Evolutionary conservation across 208 protist species (phyloP).

Genomic region (Novymonas esmeraldas): DNA sequence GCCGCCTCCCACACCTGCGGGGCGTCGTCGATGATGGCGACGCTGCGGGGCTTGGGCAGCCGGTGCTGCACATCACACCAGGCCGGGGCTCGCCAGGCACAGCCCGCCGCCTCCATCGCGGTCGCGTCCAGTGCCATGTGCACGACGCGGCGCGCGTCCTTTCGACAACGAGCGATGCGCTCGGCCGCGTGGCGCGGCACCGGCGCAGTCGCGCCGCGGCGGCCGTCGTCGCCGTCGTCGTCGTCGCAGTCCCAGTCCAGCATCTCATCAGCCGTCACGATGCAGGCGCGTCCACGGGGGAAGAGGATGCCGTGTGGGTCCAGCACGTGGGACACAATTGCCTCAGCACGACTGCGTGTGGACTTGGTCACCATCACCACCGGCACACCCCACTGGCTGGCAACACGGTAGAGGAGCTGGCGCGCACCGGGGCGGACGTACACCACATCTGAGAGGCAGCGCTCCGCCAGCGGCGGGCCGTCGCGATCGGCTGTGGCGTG

Average conservation of each 20-base stretch:
- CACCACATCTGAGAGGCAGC: conserved; percentile 47
- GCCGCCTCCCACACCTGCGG: conserved; percentile 68
- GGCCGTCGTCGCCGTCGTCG: not conserved
- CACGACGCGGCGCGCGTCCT: conserved; percentile 5
- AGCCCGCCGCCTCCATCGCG: conserved; percentile 12
- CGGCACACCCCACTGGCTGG: conserved; percentile 76
- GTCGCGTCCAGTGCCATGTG: conserved; percentile 13
- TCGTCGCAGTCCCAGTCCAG: conserved; percentile 9
- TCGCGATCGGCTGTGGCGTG: too few relatives aligned
- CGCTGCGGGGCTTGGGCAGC: conserved; percentile 43
- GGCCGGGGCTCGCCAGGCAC: conserved; percentile 24
- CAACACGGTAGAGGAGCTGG: conserved; percentile 47
- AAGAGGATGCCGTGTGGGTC: conserved; percentile 69
- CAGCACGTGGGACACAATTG: conserved; percentile 58
- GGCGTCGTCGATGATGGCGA: conserved; percentile 77
- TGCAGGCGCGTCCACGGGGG: conserved; percentile 10
- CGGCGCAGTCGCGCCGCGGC: not conserved
- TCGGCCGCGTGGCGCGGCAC: conserved; percentile 3
- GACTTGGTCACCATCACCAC: conserved; percentile 82
- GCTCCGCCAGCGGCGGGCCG: not conserved
- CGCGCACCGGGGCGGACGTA: conserved; percentile 71
- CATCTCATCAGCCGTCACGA: conserved; percentile 39
- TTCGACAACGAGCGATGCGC: conserved; percentile 22
- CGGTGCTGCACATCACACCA: conserved; percentile 24
- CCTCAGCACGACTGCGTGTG: conserved; percentile 52